Conservation (phyloP, 1,139 yeast genomes). For the Suhomyces ambrosiae region DNA sequence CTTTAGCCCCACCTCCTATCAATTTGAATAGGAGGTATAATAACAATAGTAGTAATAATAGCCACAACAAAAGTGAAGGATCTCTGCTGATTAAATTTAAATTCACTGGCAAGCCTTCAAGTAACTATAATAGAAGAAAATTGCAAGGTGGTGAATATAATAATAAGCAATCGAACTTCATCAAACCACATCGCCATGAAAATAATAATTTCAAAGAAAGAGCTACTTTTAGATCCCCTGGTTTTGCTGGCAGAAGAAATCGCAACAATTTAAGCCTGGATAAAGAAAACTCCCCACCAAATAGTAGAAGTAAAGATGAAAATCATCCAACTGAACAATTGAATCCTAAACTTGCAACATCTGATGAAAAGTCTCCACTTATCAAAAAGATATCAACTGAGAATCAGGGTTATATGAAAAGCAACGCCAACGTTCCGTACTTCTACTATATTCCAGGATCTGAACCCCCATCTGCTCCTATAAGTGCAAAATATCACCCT, state of each 20-base stretch:
- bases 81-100: conserved; percentile 4
- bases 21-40: conserved; percentile 40
- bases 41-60: too few relatives aligned
- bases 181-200: not conserved
- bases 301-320: not conserved
- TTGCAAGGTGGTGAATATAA: conserved; percentile 6
- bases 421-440: conserved; percentile 9
- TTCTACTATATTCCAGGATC: conserved; percentile 13
- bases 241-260: not conserved
- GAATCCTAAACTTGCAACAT: not conserved
- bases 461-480: conserved; percentile 8
- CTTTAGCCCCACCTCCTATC: conserved; percentile 76
- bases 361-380: not conserved
- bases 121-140: conserved; percentile 15
- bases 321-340: not conserved
- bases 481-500: conserved; percentile 8
- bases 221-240: not conserved
- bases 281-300: conserved; percentile 1
- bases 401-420: conserved; percentile 1
- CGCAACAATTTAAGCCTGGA: not conserved
- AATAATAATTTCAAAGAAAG: not conserved
- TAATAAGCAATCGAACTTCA: conserved; percentile 1
- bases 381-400: not conserved
- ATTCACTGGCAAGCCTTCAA: conserved; percentile 18
- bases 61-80: not conserved